Base-by-base conservation (phyloP, 2,329 filamentous ascomycete species). In the Trichophyton schoenleinii region DNA sequence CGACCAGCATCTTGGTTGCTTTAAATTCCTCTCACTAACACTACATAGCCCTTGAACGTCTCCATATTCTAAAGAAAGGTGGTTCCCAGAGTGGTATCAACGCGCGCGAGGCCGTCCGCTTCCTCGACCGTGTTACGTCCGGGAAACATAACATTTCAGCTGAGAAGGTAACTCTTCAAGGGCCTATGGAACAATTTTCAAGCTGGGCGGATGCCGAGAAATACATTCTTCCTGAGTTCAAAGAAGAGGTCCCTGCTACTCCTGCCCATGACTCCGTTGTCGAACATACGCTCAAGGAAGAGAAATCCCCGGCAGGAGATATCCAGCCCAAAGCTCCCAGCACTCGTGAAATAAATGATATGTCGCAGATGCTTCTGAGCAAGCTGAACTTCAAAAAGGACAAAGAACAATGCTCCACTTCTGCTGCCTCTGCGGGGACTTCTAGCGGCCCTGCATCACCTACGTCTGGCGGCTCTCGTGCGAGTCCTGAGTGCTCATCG, bases 51-150 rank as follows among this genome's bases (percentile, higher is more conserved):
- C 74, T 78, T 60, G 75, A 78, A 65, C 76, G 76, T 58, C 74
- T 78, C 55, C 75, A 76, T 63, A 68, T 72, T 60, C 67, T 78
- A 65, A 78, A 77, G 67, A 73, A 75, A 65, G 72, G 75, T 60
- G 71, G 73, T 57, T 77, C 76, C 38, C 75, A 77, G 66, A 70
- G 75, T 65, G 78, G 77, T 60, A 73, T 78, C 64, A 80, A 79
- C 67, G 77, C 78, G 52, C 76, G 78, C 58, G 78, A 80, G 69
- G 75, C 78, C 9, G 75, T 80, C 63, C 78, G 78, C 61, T 80
- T 78, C 65, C 78, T 80, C 66, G 78, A 80, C 63, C 75, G 77
- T 60, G 74, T 77, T 44, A 78, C 78, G 42, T 77, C 77, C 58
- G 75, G 77, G 53, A 76, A 77, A 65, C 75, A 76, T 62, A 73